Evolutionary conservation across 2,329 filamentous ascomycete genomes (phyloP).

Genomic region (Calonectria leucothoes): DNA sequence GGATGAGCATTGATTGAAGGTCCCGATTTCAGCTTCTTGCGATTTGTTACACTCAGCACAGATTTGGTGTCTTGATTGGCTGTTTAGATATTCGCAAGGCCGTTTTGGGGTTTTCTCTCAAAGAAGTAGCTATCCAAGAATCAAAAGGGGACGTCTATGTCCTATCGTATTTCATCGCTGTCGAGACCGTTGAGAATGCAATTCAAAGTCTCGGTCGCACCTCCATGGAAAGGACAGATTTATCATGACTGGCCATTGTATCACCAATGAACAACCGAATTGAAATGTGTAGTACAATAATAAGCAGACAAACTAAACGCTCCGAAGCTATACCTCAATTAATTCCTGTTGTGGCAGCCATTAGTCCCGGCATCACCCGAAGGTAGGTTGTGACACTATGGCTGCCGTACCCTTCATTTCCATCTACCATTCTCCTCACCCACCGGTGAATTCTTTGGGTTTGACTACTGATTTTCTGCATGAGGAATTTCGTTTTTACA

Average conservation of each 20-base stretch:
- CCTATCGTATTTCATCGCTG: background rate
- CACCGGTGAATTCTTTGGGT: too few relatives aligned
- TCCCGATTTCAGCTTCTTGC: background rate
- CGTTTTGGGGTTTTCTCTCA: background rate
- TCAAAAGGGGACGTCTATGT: background rate
- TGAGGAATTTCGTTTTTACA: background rate
- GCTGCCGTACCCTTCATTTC: background rate
- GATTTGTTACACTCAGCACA: background rate
- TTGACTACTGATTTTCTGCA: too few relatives aligned
- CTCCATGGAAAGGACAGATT: background rate
- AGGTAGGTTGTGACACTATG: background rate
- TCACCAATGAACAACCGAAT: background rate
- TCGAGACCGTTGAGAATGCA: background rate
- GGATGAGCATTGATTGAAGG: background rate
- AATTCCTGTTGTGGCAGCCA: background rate
- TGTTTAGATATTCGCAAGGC: background rate
- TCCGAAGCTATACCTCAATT: background rate
- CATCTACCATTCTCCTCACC: background rate
- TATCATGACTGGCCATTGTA: background rate
- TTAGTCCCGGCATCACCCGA: background rate
- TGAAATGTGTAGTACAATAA: background rate
- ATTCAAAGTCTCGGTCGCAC: background rate
- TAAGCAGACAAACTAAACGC: background rate
- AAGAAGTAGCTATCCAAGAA: background rate
- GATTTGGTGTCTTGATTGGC: background rate